phyloP scores from a whole-genome alignment of 2,329 filamentous ascomycete genomes.

The Sporothrix brasiliensis region DNA sequence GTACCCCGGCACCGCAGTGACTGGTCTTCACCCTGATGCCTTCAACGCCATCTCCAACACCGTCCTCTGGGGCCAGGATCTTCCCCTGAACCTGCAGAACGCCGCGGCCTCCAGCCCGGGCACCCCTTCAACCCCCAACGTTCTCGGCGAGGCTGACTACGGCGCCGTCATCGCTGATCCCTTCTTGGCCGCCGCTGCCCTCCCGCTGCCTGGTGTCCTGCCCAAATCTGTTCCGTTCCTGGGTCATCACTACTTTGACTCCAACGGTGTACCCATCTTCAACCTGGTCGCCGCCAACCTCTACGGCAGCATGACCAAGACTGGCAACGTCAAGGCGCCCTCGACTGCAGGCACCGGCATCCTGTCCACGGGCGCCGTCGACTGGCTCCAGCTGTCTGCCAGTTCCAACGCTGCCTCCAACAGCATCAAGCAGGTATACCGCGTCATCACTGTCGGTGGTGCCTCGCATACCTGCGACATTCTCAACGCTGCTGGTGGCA shows the following conservation, averaged over 20 bases:
- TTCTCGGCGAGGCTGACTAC: slow-evolving; percentile 42
- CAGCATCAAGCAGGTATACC: slow-evolving; percentile 53
- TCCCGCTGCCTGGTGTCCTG: slow-evolving; percentile 43
- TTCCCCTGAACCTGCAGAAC: slow-evolving; percentile 54
- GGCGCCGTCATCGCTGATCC: slow-evolving; percentile 52
- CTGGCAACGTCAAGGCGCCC: slow-evolving; percentile 58
- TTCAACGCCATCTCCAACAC: slow-evolving; percentile 49
- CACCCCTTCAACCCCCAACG: slow-evolving; percentile 35
- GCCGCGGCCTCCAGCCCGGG: slow-evolving; percentile 40
- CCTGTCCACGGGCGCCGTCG: slow-evolving; percentile 55
- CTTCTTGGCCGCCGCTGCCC: slow-evolving; percentile 48
- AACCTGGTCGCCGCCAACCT: slow-evolving; percentile 51
- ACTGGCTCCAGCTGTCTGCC: slow-evolving; percentile 55
- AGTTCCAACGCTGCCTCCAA: slow-evolving; percentile 39
- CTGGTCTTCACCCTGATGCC: slow-evolving; percentile 44
- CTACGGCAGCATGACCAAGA: slow-evolving; percentile 52
- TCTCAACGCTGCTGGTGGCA: slow-evolving; percentile 49
- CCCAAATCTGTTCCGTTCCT: slow-evolving; percentile 48
- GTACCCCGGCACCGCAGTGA: slow-evolving; percentile 51
- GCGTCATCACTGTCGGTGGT: slow-evolving; percentile 59
- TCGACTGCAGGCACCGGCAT: slow-evolving; percentile 50
- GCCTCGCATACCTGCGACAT: slow-evolving; percentile 48
- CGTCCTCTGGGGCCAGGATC: slow-evolving; percentile 47
- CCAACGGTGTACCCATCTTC: slow-evolving; percentile 59
- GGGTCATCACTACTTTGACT: slow-evolving; percentile 70